Conservation (phyloP, 148 eudicot genomes). For the Camellia sinensis region DNA sequence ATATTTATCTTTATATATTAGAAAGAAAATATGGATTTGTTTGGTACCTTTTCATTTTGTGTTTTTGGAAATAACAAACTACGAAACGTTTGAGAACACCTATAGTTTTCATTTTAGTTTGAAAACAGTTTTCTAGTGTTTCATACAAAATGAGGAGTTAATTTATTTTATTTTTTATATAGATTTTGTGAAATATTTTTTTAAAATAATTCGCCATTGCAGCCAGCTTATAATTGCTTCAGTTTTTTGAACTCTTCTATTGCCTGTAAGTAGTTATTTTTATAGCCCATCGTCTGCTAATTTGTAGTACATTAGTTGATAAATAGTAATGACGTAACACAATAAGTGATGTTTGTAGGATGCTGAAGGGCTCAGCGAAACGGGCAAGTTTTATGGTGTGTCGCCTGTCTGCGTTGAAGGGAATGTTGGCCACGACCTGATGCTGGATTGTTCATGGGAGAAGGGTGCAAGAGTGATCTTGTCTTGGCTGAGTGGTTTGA, state of each 20-base stretch:
- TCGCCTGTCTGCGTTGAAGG: constrained; percentile 64
- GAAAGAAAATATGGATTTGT: background rate
- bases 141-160: no score
- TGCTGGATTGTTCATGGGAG: constrained; percentile 89
- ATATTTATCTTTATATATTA: background rate
- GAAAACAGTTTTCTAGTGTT: no score
- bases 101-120: no score
- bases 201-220: background rate
- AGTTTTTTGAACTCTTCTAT: background rate
- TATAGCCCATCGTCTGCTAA: no score
- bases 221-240: background rate
- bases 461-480: constrained; percentile 64
- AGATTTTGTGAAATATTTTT: no score
- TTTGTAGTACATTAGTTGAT: background rate
- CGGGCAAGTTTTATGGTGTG: constrained; percentile 78
- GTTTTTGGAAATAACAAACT: no score
- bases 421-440: constrained; percentile 77
- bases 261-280: background rate
- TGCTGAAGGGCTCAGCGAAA: constrained; percentile 71
- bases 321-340: background rate
- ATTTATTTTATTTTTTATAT: no score
- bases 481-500: constrained; percentile 47
- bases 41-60: background rate
- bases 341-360: constrained; percentile 47
- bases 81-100: no score